Base-by-base conservation (phyloP, 805 yeast genomes). In the Ogataea methylovora region DNA sequence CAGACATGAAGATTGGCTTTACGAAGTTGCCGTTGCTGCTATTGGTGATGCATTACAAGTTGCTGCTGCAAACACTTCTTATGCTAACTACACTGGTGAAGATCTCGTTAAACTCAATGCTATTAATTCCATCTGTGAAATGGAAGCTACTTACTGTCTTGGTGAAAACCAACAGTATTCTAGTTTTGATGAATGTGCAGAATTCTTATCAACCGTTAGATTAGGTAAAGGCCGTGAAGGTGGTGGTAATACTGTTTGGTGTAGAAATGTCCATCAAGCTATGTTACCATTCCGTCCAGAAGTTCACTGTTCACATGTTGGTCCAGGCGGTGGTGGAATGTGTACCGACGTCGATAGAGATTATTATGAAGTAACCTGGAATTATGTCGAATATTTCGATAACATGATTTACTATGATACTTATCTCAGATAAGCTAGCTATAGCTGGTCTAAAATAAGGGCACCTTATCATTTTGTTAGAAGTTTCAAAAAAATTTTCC, bases 251-350 rank as follows among this genome's bases (percentile, higher is more conserved):
- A 45, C 52, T 5, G 29, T 50, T 8, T 46, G 44, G 31, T 50
- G 52, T 24, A 39, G 55, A 29, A 43, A 45, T n/a, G 19, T 46
- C 8, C 51, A 49, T 29, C 55, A 47, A 38, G 42, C 41, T 17
- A 50, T 48, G 54, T 33, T 48, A 20, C 36, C 40, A 6, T 43
- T 35, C 30, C 36, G 52, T 34, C 50, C 52, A 2, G 5, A 20
- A 6, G 49, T 49, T 14, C 54, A 50, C 30, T 49, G 54, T 40
- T 38, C 47, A 10, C 54, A 48, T 27, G 30, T 46, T 33, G 54
- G 53, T 11, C 49, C 49, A 6, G 16, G 39, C 24, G 52, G 52
- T 28, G 49, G 52, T 32, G 53, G 43, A 30, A 48, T 50, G 53
- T 50, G 52, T 28, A 30, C 40, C 12, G 49, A 48, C 32, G 33